A percentile compares a stretch with the other conserved stretches of the same genome.
phyloP scores from a whole-genome alignment of 2,329 filamentous ascomycete genomes.

The Rhynchosporium agropyri region DNA sequence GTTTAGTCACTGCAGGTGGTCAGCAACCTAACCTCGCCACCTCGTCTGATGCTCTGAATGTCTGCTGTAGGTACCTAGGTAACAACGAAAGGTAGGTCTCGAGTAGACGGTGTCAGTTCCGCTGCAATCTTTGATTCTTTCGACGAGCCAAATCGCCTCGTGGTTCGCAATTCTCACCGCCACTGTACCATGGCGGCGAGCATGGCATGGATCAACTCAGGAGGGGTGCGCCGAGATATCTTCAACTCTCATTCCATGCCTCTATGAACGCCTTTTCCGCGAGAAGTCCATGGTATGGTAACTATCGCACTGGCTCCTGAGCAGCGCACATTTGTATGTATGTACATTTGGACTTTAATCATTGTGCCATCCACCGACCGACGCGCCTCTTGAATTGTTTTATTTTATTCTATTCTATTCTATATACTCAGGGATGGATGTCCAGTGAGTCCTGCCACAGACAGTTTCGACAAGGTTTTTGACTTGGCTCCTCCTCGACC shows the following conservation, averaged over 20 bases:
- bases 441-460: background rate
- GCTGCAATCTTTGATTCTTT: constrained; percentile 20
- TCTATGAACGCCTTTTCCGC: constrained; percentile 30
- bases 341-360: constrained; percentile 7
- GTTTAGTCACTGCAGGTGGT: background rate
- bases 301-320: background rate
- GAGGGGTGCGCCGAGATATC: constrained; percentile 21
- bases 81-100: background rate
- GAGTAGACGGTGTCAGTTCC: background rate
- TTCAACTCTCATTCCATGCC: constrained; percentile 27
- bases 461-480: constrained; percentile 6
- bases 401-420: no score
- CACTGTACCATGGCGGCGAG: no score
- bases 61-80: background rate
- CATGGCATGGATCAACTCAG: constrained; percentile 23
- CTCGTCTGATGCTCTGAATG: constrained; percentile 33
- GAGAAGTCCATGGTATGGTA: constrained; percentile 3
- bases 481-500: background rate
- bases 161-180: constrained; percentile 31
- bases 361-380: constrained; percentile 20
- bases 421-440: constrained; percentile 12
- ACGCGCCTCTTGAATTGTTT: constrained; percentile 13
- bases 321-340: background rate
- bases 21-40: background rate
- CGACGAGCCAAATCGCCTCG: constrained; percentile 25